Evolutionary conservation across 2,329 filamentous ascomycete species (phyloP), one percentile per base, ranked within the genome.

Genomic region (Diplodia seriata): DNA sequence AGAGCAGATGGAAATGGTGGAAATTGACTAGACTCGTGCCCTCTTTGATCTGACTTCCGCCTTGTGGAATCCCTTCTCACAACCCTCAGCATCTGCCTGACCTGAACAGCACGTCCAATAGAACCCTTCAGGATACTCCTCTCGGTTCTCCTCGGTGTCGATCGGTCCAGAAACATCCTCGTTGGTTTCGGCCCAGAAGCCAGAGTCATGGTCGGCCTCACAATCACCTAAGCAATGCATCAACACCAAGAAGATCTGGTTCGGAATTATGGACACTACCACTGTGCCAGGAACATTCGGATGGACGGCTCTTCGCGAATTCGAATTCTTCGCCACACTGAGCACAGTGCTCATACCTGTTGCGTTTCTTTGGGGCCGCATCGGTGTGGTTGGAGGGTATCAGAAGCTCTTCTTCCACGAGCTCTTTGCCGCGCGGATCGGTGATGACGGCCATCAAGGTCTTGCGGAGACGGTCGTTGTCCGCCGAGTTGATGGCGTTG

Each of bases 51-150:
- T 4, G 8, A 15, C n/a, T 12, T n/a, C 2, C n/a, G 33, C 47
- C 18, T 51, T 20, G 26, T 50, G 59, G 8, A 29, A 36, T 12
- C 59, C 59, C 23, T 18, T 53, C 23, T 65, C 67, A 75, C 73
- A 43, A 67, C 71, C 68, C 40, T 70, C 56, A 54, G 51, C 11
- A 18, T 69, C 50, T 36, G 68, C 72, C 26, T 29, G 14, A 26
- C 71, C 51, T 1, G 71, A 57, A 63, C 76, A 78, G 64, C 76
- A 78, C 20, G 36, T 33, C 76, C 75, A 79, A 6, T 66, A 38
- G 66, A 77, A 77, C 23, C 73, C 74, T 8, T 76, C 70, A 0
- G 75, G 74, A 43, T 29, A 73, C 3, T 75, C 70, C 15, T 74
- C 65, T 1, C 72, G 69, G 33, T 69, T 73, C 23, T 73, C 69